phyloP scores from a whole-genome alignment of 495 filamentous ascomycete genomes.

The Peziza echinospora region DNA sequence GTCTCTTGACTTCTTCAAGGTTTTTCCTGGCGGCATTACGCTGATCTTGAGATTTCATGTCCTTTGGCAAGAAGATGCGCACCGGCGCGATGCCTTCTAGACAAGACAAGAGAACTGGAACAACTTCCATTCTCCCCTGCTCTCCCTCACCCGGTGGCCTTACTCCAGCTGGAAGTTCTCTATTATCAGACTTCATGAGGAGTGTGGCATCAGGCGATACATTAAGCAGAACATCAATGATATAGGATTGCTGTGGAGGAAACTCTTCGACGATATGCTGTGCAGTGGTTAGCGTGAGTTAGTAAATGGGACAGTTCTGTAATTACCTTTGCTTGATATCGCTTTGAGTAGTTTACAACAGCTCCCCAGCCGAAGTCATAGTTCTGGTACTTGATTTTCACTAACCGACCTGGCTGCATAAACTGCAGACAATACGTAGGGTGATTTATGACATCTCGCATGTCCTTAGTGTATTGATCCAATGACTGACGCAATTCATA shows the following conservation, averaged over 20 bases:
- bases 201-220: conserved; percentile 38
- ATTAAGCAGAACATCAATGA: conserved; percentile 64
- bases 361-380: conserved; percentile 86
- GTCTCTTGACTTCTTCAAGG: conserved; percentile 50
- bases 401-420: conserved; percentile 57
- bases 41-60: conserved; percentile 38
- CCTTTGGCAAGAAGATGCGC: conserved; percentile 56
- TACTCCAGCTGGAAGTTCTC: conserved; percentile 40
- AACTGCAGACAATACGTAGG: conserved; percentile 64
- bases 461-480: conserved; percentile 58
- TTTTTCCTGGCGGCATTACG: conserved; percentile 42
- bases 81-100: conserved; percentile 57
- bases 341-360: conserved; percentile 45
- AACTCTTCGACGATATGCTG: conserved; percentile 44
- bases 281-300: too few species aligned
- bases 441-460: conserved; percentile 71
- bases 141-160: conserved; percentile 42
- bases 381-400: conserved; percentile 59
- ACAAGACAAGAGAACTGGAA: conserved; percentile 68
- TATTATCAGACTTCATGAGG: conserved; percentile 32
- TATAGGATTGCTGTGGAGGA: conserved; percentile 45
- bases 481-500: conserved; percentile 68
- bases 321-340: conserved; percentile 36
- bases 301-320: too few species aligned
- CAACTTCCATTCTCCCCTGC: conserved; percentile 52